These are phyloP conservation scores for Stephania cephalantha DNA, from an alignment of 164 flowering plant genomes.

Conservation along the genomic window DNA sequence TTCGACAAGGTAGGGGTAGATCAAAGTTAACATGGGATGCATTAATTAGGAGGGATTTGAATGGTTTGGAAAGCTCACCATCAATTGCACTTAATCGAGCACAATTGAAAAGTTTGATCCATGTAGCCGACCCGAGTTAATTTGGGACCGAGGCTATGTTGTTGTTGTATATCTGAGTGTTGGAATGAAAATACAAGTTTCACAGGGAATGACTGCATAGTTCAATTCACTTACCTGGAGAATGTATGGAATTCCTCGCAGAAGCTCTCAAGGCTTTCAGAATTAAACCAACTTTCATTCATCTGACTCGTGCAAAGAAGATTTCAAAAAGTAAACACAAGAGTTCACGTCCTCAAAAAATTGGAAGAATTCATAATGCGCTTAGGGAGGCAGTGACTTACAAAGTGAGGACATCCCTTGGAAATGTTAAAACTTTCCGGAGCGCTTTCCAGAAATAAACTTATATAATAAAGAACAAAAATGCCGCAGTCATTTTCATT, in stretches of 20 bases:
- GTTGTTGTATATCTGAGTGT: no score
- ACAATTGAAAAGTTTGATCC: no score
- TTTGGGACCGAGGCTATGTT: no score
- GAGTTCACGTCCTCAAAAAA: not conserved
- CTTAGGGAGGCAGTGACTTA: conserved; percentile 23
- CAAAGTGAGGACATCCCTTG: conserved; percentile 56
- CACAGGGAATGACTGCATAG: not conserved
- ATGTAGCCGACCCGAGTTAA: no score
- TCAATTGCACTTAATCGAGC: no score
- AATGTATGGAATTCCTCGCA: conserved; percentile 5
- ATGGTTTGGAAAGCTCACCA: no score
- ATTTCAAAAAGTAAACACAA: not conserved
- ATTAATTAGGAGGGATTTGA: no score
- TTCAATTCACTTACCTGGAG: conserved; percentile 1
- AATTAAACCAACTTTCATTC: conserved; percentile 14
- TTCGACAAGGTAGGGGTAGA: no score
- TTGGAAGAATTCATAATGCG: not conserved
- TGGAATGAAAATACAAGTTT: not conserved
- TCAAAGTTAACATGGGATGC: no score
- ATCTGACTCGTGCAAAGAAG: conserved; percentile 3
- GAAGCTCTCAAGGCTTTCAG: conserved; percentile 11
- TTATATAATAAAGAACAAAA: conserved; percentile 60
- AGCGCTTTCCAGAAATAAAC: conserved; percentile 51
- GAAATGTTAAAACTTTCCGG: conserved; percentile 50
- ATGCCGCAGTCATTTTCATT: conserved; percentile 55